Conservation (phyloP, 2,329 filamentous ascomycete genomes). For the Talaromyces islandicus region DNA sequence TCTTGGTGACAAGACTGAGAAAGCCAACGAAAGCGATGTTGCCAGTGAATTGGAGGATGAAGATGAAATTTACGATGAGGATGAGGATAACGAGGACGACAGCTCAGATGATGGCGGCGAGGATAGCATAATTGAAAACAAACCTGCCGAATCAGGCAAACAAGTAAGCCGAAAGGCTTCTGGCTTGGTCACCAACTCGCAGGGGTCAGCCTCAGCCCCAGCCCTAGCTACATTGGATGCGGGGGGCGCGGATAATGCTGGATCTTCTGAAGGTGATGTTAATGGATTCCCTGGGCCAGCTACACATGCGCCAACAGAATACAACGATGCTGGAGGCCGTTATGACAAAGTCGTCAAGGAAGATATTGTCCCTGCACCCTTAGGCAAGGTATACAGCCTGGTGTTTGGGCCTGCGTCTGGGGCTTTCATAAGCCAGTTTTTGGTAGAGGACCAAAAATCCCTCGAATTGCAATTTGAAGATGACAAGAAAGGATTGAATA, state of each 20-base stretch:
- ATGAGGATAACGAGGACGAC: slow-evolving; percentile 52
- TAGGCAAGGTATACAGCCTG: slow-evolving; percentile 85
- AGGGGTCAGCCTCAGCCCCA: slow-evolving; percentile 32
- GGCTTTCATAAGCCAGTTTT: slow-evolving; percentile 78
- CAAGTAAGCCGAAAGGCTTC: slow-evolving; percentile 67
- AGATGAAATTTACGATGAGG: slow-evolving; percentile 53
- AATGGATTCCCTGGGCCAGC: slow-evolving; percentile 77
- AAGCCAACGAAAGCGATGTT: slow-evolving; percentile 63
- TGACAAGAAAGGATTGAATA: slow-evolving; percentile 70
- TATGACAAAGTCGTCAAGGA: slow-evolving; percentile 83
- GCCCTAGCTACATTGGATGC: slow-evolving; percentile 26
- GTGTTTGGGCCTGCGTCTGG: slow-evolving; percentile 78
- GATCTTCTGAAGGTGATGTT: slow-evolving; percentile 25
- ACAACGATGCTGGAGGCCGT: slow-evolving; percentile 69
- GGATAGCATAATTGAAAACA: slow-evolving; percentile 50
- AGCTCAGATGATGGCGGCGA: slow-evolving; percentile 53
- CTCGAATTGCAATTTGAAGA: slow-evolving; percentile 76
- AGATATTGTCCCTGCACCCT: slow-evolving; percentile 75
- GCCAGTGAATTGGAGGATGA: slow-evolving; percentile 72
- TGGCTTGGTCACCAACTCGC: slow-evolving; percentile 33
- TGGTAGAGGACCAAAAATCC: slow-evolving; percentile 82
- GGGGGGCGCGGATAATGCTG: slow-evolving; percentile 47
- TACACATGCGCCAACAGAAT: slow-evolving; percentile 78
- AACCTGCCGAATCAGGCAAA: slow-evolving; percentile 42
- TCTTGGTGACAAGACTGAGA: slow-evolving; percentile 84